Evolutionary conservation across 306 rosid species (phyloP).

Genomic region (Cicer chorassanicum): DNA sequence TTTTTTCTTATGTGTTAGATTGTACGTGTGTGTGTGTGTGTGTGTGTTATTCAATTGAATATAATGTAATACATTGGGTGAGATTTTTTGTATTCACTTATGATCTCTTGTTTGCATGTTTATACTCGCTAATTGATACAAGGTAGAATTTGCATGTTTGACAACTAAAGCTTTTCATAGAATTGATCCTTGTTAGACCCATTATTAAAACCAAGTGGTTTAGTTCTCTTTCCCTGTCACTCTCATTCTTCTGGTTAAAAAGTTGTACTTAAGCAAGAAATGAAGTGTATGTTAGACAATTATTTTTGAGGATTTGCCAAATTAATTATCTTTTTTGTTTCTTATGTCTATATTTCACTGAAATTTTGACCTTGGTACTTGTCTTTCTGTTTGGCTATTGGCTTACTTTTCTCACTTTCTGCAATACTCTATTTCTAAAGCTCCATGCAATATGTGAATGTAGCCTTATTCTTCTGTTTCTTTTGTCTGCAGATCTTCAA

Average conservation of each 20-base stretch:
- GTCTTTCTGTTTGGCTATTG: not conserved
- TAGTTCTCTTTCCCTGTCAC: not conserved
- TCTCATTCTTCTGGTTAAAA: not conserved
- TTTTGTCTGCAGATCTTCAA: slow-evolving; percentile 60
- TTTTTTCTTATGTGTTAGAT: too few relatives aligned
- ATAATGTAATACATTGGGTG: not conserved
- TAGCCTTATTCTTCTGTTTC: not conserved
- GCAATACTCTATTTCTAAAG: not conserved
- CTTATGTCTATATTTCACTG: not conserved
- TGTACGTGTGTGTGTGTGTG: not conserved
- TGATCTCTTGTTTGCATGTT: not conserved
- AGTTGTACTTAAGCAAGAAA: too few relatives aligned
- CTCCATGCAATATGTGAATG: not conserved
- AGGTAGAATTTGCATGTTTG: too few relatives aligned
- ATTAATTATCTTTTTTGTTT: not conserved
- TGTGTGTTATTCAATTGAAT: not conserved
- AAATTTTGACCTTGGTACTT: not conserved
- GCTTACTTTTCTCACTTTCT: not conserved
- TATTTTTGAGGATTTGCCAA: not conserved
- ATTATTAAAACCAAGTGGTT: not conserved
- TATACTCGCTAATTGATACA: not conserved
- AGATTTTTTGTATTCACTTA: too few relatives aligned
- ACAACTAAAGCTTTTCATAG: not conserved
- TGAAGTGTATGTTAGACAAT: not conserved
- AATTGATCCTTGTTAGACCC: not conserved